Evolutionary conservation across 2,329 filamentous ascomycete genomes (phyloP).

Genomic region (Ceratocystis papillata): DNA sequence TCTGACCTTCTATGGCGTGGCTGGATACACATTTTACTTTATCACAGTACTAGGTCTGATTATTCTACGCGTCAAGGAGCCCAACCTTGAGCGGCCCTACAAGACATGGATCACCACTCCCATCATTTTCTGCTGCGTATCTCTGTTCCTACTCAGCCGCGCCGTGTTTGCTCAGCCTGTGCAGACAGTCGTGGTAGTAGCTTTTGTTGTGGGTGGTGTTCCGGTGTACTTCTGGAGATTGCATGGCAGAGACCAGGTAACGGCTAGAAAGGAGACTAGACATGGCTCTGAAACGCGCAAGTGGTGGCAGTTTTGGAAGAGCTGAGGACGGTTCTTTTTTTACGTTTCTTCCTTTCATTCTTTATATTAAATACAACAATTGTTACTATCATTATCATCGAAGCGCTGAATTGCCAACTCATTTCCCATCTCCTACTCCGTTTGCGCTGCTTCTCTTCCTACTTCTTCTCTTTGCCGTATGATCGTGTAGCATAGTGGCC

Average conservation of each 20-base stretch:
- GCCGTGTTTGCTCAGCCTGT: constrained; percentile 84
- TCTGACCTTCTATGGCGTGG: constrained; percentile 93
- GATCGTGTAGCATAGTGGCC: constrained; percentile 94
- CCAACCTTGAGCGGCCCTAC: constrained; percentile 79
- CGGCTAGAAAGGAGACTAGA: constrained; percentile 34
- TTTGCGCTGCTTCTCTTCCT: constrained; percentile 33
- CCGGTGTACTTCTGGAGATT: constrained; percentile 86
- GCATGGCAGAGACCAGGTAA: constrained; percentile 47
- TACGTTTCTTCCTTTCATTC: not conserved
- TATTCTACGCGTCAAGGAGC: constrained; percentile 76
- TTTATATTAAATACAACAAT: constrained; percentile 9
- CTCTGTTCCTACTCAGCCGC: constrained; percentile 76
- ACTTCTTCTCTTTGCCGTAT: constrained; percentile 54
- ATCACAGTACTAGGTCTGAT: constrained; percentile 88
- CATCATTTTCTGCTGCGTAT: constrained; percentile 97
- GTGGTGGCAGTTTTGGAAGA: constrained; percentile 54
- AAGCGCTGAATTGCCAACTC: not conserved
- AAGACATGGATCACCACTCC: constrained; percentile 94
- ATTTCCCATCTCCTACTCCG: constrained; percentile 28
- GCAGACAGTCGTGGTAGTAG: constrained; percentile 78
- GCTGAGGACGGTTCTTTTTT: constrained; percentile 22
- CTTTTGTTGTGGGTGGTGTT: constrained; percentile 71
- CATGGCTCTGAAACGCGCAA: constrained; percentile 31
- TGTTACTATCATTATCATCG: not conserved
- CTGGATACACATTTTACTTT: constrained; percentile 96